Percentiles rank a stretch among this genome's conserved stretches.
Evolutionary conservation across 176 grass and related monocot genomes (phyloP).

Genomic region (Triticum dicoccoides): DNA sequence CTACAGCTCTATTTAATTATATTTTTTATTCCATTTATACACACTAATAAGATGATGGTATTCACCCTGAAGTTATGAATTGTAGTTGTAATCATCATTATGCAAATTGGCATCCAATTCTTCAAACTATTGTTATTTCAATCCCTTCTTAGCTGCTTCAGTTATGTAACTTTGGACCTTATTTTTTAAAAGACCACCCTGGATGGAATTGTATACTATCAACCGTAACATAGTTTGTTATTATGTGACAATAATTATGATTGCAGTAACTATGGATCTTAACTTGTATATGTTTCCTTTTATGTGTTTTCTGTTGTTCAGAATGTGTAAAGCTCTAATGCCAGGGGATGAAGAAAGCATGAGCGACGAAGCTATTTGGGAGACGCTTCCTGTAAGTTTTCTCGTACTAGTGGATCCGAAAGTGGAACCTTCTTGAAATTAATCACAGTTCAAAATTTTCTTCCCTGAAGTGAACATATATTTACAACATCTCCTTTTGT

Average conservation of each 20-base stretch:
- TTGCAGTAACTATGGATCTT: constrained; percentile 12
- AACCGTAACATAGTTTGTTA: neutral
- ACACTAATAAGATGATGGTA: neutral
- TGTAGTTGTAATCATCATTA: neutral
- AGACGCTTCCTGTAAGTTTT: constrained; percentile 89
- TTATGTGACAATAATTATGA: neutral
- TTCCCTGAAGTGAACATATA: neutral
- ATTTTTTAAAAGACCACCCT: neutral
- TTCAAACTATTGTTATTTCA: neutral
- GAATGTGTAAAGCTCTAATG: constrained; percentile 98
- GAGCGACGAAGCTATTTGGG: constrained; percentile 91
- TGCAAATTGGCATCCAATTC: neutral
- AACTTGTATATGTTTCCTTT: neutral
- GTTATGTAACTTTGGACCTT: neutral
- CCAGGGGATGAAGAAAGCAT: constrained; percentile 97
- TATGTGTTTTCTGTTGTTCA: constrained; percentile 29
- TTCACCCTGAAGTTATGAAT: neutral
- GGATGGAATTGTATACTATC: neutral
- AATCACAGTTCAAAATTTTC: neutral
- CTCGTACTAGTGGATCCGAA: neutral
- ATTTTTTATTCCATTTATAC: neutral
- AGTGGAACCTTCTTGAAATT: constrained; percentile 3
- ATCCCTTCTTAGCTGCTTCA: neutral
- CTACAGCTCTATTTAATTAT: neutral
- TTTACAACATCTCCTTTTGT: neutral